A percentile compares a stretch with the other conserved stretches of the same genome.
phyloP scores from a whole-genome alignment of 208 protist species.

The Herpetomonas tarakana region DNA sequence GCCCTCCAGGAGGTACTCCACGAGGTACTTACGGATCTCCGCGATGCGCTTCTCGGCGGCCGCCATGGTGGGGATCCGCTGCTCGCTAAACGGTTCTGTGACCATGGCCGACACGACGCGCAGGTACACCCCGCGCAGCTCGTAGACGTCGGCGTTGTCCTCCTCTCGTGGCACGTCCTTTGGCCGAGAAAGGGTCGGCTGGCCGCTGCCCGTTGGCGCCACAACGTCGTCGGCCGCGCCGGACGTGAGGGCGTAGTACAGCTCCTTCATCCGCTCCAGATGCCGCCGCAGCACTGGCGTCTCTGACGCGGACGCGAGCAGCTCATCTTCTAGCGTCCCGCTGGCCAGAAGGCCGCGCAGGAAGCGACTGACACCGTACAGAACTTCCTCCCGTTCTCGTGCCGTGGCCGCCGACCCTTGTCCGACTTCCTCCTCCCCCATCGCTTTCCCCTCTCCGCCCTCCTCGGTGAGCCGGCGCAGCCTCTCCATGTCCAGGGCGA shows the following conservation, averaged over 20 bases:
- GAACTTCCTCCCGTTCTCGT: background rate
- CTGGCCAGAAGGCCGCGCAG: conserved; percentile 34
- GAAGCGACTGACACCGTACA: conserved; percentile 14
- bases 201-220: background rate
- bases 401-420: too few species aligned
- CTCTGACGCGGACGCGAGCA: conserved; percentile 8
- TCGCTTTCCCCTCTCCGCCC: background rate
- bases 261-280: conserved; percentile 16
- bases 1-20: conserved; percentile 1
- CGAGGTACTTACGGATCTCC: conserved; percentile 11
- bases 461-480: background rate
- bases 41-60: conserved; percentile 24
- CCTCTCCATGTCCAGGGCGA: background rate
- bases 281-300: conserved; percentile 17
- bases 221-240: background rate
- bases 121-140: conserved; percentile 2
- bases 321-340: conserved; percentile 28
- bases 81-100: conserved; percentile 8
- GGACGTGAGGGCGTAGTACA: conserved; percentile 5
- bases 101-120: conserved; percentile 6
- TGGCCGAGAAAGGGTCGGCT: background rate
- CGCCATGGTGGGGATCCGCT: conserved; percentile 14
- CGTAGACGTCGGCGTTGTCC: background rate
- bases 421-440: too few species aligned
- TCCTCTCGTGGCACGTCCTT: background rate